These are phyloP conservation scores for Papiliotrema fonsecae DNA, from an alignment of 1,284 basidiomycete species.

Conservation along the genomic window DNA sequence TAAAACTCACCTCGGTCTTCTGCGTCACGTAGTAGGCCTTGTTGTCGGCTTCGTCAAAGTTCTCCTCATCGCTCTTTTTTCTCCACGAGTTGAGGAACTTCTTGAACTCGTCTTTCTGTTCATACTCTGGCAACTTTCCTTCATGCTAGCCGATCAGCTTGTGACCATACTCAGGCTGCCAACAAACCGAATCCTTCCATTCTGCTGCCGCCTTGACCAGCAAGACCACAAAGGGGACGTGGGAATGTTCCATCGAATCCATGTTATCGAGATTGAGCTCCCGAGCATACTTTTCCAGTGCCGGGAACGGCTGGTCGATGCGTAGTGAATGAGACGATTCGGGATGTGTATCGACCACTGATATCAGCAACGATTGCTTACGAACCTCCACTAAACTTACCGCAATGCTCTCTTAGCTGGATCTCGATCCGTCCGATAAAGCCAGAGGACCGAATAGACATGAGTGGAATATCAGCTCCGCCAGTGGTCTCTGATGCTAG, in stretches of 20 bases:
- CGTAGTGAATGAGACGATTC: constrained; percentile 77
- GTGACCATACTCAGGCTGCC: not conserved
- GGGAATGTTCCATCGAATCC: constrained; percentile 79
- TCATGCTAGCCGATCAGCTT: constrained; percentile 22
- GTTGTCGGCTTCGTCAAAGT: constrained; percentile 86
- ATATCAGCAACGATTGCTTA: not conserved
- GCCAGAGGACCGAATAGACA: constrained; percentile 74
- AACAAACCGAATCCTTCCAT: constrained; percentile 59
- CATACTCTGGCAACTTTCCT: constrained; percentile 44
- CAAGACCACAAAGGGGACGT: constrained; percentile 81
- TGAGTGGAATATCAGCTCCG: constrained; percentile 57
- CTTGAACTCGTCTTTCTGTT: constrained; percentile 77
- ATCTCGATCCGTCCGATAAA: constrained; percentile 83
- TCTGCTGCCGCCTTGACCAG: constrained; percentile 74
- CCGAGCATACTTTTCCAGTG: constrained; percentile 66
- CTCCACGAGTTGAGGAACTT: constrained; percentile 38
- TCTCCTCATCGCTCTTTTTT: constrained; percentile 81
- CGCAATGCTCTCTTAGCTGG: constrained; percentile 77
- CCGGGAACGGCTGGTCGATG: constrained; percentile 82
- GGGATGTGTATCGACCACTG: constrained; percentile 90
- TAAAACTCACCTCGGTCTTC: constrained; percentile 53
- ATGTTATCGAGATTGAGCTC: constrained; percentile 66
- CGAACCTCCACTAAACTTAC: constrained; percentile 51
- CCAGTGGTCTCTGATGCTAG: constrained; percentile 30
- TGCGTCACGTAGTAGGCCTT: constrained; percentile 73